Conservation (phyloP, 2,329 filamentous ascomycete genomes). For the Pezicula carpinea region DNA sequence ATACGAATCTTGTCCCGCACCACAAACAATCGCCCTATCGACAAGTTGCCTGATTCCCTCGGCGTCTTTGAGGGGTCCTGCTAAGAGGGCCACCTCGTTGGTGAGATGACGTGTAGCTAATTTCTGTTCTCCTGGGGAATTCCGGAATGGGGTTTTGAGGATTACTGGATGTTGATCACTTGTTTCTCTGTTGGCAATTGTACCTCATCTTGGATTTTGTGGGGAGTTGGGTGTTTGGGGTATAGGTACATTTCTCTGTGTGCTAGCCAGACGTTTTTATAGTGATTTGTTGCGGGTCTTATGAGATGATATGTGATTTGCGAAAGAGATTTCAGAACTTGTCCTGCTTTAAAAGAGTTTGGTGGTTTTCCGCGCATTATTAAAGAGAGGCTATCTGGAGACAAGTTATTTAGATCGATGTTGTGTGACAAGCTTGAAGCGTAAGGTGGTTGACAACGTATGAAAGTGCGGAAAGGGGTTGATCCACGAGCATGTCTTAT, state of each 20-base stretch:
- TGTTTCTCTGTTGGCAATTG: conserved; percentile 1
- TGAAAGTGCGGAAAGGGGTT: too few species aligned
- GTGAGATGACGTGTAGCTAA: conserved; percentile 6
- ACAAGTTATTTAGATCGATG: too few species aligned
- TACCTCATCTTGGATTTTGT: too few species aligned
- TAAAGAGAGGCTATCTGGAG: too few species aligned
- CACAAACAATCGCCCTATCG: conserved; percentile 9
- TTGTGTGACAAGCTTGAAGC: too few species aligned
- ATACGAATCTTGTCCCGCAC: too few species aligned
- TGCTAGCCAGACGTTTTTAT: conserved; percentile 11
- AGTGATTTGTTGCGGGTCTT: neutral
- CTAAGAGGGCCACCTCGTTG: conserved; percentile 5
- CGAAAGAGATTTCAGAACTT: neutral
- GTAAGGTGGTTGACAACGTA: too few species aligned
- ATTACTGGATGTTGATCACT: conserved; percentile 6
- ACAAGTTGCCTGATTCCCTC: conserved; percentile 10
- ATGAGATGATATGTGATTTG: neutral
- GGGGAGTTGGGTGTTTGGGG: too few species aligned
- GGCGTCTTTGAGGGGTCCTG: conserved; percentile 6
- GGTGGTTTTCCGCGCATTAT: too few species aligned
- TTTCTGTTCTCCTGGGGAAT: conserved; percentile 3
- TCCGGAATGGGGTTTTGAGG: conserved; percentile 8
- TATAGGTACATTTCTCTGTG: conserved; percentile 7
- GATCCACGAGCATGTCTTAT: too few species aligned
- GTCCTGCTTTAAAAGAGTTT: neutral